Conservation (phyloP, 225 moss, liverwort and hornwort species). For the Physcomitrium patens region DNA sequence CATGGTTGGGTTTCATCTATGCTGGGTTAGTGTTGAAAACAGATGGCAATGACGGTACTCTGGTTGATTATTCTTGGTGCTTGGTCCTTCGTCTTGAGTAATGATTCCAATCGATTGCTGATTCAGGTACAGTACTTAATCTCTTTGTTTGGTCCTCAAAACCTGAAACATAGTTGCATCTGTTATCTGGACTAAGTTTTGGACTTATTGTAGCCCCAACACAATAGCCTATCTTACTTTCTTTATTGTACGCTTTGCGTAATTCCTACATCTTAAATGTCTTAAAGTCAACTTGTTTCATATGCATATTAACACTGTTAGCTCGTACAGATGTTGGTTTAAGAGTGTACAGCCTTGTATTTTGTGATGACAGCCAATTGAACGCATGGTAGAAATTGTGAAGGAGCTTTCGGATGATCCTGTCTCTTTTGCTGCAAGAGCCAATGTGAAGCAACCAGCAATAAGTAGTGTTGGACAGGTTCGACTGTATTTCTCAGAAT, state of each 20-base stretch:
- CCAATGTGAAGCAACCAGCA: slow-evolving; percentile 54
- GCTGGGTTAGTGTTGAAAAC: slow-evolving; percentile 51
- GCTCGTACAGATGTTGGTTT: neutral
- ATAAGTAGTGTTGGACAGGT: slow-evolving; percentile 71
- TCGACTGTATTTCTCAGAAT: neutral
- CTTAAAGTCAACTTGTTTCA: neutral
- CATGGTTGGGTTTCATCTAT: slow-evolving; percentile 39
- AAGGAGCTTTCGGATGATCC: slow-evolving; percentile 99
- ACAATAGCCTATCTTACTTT: neutral
- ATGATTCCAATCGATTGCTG: slow-evolving; percentile 83
- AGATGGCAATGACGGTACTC: slow-evolving; percentile 76
- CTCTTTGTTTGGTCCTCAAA: neutral
- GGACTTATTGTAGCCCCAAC: neutral
- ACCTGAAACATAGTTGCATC: neutral
- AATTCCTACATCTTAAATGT: neutral
- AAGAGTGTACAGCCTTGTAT: neutral
- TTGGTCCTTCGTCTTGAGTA: slow-evolving; percentile 90
- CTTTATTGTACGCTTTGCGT: neutral
- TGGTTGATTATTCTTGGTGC: slow-evolving; percentile 73
- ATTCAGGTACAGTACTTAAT: slow-evolving; percentile 61
- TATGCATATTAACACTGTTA: neutral
- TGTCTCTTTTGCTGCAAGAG: slow-evolving; percentile 90
- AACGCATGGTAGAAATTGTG: slow-evolving; percentile 97
- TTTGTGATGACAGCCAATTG: slow-evolving; percentile 71
- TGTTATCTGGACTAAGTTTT: neutral